Evolutionary conservation across 345 rosid genomes (phyloP).

Genomic region (Citrus medica): DNA sequence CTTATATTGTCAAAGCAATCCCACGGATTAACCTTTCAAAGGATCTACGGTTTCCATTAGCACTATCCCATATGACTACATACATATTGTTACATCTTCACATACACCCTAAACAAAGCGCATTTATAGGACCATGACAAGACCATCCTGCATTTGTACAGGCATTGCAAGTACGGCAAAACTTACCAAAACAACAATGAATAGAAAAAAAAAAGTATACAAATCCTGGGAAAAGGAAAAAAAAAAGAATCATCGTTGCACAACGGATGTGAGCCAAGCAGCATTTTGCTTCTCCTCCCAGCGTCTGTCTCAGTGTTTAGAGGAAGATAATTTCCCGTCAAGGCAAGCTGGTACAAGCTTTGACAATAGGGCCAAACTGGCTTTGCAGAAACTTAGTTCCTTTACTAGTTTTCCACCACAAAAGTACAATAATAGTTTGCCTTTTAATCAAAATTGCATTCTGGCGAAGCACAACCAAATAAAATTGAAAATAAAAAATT

Average conservation of each 20-base stretch:
- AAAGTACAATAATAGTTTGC: slow-evolving; percentile 14
- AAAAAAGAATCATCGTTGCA: background rate
- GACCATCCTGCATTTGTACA: background rate
- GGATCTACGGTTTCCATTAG: background rate
- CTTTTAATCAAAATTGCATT: slow-evolving; percentile 31
- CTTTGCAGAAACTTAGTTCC: slow-evolving; percentile 8
- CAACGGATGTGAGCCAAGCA: background rate
- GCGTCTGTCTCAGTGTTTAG: background rate
- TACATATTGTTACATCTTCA: background rate
- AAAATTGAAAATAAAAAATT: slow-evolving; percentile 4
- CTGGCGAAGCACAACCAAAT: slow-evolving; percentile 14
- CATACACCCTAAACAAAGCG: background rate
- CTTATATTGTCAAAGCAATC: background rate
- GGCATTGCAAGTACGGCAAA: background rate
- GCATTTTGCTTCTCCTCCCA: background rate
- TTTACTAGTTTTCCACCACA: slow-evolving; percentile 1
- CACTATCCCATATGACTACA: no score
- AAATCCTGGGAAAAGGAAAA: background rate
- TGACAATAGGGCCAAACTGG: background rate
- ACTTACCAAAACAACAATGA: background rate
- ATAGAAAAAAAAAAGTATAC: no score
- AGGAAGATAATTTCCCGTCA: background rate
- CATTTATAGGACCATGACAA: background rate
- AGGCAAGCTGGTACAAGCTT: background rate
- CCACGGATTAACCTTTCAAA: background rate